Conservation (phyloP, 1,139 yeast genomes). For the Saccharomyces hybrid region DNA sequence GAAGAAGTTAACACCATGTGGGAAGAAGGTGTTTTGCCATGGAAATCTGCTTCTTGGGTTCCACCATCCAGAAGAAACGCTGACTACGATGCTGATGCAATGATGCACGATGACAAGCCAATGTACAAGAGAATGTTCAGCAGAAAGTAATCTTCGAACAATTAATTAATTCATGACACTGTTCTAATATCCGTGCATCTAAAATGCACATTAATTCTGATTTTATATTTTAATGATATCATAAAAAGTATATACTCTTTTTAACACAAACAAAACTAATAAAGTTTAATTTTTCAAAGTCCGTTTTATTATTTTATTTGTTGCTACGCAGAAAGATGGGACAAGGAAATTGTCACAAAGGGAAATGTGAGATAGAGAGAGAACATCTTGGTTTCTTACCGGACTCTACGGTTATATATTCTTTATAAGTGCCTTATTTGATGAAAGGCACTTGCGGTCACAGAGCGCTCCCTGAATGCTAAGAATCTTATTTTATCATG, state of each 20-base stretch:
- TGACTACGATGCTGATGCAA: conserved; percentile 14
- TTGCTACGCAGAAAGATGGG: not conserved
- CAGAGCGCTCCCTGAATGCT: not conserved
- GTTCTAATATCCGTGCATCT: not conserved
- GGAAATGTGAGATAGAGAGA: not conserved
- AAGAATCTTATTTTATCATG: not conserved
- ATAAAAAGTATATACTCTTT: not conserved
- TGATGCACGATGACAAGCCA: conserved; percentile 13
- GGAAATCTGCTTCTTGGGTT: conserved; percentile 35
- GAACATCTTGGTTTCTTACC: not conserved
- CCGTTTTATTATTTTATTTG: not conserved
- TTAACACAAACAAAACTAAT: not conserved
- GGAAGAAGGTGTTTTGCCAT: conserved; percentile 35
- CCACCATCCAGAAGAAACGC: conserved; percentile 30
- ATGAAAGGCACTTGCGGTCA: not conserved
- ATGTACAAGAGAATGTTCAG: not conserved
- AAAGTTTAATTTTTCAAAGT: not conserved
- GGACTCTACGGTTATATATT: not conserved
- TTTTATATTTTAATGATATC: not conserved
- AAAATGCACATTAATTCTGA: not conserved
- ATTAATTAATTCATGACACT: not conserved
- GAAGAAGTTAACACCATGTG: conserved; percentile 65
- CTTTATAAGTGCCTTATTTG: not conserved
- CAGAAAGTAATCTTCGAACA: not conserved
- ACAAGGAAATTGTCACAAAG: not conserved